Percentiles rank a stretch among this genome's conserved stretches.
Conservation (phyloP, 257 asterid species). For the Solanum habrochaites region DNA sequence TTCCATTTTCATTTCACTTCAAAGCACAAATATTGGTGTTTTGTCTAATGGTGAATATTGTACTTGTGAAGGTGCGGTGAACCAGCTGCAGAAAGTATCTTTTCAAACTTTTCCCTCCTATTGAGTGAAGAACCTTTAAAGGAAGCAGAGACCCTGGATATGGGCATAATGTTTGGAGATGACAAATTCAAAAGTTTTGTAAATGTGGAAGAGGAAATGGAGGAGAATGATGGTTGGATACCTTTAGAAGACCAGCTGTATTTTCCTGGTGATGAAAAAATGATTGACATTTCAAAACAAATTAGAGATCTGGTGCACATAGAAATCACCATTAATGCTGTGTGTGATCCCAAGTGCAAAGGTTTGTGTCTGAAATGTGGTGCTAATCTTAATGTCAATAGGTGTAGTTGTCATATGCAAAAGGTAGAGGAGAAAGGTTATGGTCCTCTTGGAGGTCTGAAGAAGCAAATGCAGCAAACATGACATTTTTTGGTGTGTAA, state of each 20-base stretch:
- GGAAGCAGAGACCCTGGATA: constrained; percentile 47
- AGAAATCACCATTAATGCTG: constrained; percentile 65
- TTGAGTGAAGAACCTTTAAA: constrained; percentile 57
- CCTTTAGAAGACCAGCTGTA: constrained; percentile 67
- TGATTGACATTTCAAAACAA: constrained; percentile 73
- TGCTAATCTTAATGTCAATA: constrained; percentile 43
- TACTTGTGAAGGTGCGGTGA: constrained; percentile 64
- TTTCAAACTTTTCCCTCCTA: constrained; percentile 56
- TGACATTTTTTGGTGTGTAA: constrained; percentile 1
- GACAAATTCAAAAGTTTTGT: constrained; percentile 17
- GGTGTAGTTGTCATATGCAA: constrained; percentile 31
- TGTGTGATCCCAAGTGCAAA: constrained; percentile 63
- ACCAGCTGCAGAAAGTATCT: constrained; percentile 64
- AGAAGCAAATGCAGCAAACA: constrained; percentile 55
- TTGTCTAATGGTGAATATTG: not conserved
- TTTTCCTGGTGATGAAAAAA: constrained; percentile 49
- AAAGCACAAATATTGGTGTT: not conserved
- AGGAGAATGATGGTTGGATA: constrained; percentile 32
- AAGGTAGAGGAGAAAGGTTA: constrained; percentile 24
- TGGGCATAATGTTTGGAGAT: constrained; percentile 48
- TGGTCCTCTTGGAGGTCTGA: constrained; percentile 65
- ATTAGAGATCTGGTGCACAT: constrained; percentile 78
- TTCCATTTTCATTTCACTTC: not conserved
- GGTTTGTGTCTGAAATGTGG: constrained; percentile 79
- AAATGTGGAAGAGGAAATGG: constrained; percentile 11